Evolutionary conservation across 2,329 filamentous ascomycete genomes (phyloP).

Genomic region (Claviceps sp.): DNA sequence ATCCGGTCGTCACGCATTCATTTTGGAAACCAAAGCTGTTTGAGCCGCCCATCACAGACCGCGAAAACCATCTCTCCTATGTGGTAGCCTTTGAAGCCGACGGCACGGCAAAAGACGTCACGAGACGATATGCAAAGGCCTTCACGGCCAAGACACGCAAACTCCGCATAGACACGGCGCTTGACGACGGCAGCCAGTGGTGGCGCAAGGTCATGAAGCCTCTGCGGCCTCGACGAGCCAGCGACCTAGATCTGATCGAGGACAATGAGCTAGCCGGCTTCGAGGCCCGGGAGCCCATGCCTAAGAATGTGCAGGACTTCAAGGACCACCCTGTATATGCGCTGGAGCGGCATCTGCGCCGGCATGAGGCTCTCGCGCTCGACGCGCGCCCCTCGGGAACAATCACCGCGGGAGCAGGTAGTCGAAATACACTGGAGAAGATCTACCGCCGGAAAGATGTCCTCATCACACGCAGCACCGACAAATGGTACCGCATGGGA

Average conservation of each 20-base stretch:
- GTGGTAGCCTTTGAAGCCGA: slow-evolving; percentile 77
- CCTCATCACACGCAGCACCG: slow-evolving; percentile 59
- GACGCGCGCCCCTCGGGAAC: slow-evolving; percentile 61
- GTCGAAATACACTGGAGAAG: slow-evolving; percentile 51
- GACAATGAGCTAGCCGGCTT: slow-evolving; percentile 58
- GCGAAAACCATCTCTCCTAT: slow-evolving; percentile 66
- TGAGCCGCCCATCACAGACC: slow-evolving; percentile 71
- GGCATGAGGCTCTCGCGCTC: slow-evolving; percentile 70
- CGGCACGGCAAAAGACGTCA: slow-evolving; percentile 70
- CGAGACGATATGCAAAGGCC: slow-evolving; percentile 71
- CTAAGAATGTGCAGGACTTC: slow-evolving; percentile 73
- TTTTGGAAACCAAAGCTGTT: slow-evolving; percentile 64
- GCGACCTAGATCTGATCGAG: slow-evolving; percentile 73
- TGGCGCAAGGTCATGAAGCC: slow-evolving; percentile 37
- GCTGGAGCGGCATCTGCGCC: slow-evolving; percentile 69
- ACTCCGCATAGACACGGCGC: slow-evolving; percentile 55
- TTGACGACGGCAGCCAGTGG: slow-evolving; percentile 37
- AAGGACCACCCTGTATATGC: slow-evolving; percentile 77
- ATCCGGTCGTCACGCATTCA: slow-evolving; percentile 66
- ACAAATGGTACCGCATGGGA: slow-evolving; percentile 85
- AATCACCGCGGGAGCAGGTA: slow-evolving; percentile 52
- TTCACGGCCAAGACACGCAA: slow-evolving; percentile 85
- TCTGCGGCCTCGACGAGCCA: slow-evolving; percentile 28
- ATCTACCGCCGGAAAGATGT: slow-evolving; percentile 79
- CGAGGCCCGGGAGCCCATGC: slow-evolving; percentile 70